A percentile compares a stretch with the other conserved stretches of the same genome.
phyloP scores from a whole-genome alignment of 495 filamentous ascomycete genomes.

The Neurospora sp. region DNA sequence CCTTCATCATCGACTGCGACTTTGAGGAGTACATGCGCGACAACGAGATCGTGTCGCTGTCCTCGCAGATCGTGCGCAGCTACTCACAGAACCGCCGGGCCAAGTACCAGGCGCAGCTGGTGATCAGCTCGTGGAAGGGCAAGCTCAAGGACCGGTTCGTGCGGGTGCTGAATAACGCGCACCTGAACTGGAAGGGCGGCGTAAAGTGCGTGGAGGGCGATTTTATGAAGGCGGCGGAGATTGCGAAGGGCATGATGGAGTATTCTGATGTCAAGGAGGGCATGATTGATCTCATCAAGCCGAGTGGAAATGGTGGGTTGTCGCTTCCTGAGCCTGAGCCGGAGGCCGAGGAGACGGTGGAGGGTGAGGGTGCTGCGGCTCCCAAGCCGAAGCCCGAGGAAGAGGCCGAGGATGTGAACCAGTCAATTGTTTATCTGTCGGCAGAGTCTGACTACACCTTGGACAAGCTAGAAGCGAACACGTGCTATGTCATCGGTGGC shows the following conservation, averaged over 20 bases:
- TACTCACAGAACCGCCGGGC: conserved; percentile 78
- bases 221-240: conserved; percentile 51
- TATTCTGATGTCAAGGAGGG: conserved; percentile 35
- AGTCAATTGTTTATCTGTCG: conserved; percentile 68
- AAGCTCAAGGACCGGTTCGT: conserved; percentile 71
- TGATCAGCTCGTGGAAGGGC: conserved; percentile 66
- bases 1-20: conserved; percentile 80
- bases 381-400: conserved; percentile 14
- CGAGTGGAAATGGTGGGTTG: conserved; percentile 22
- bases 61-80: conserved; percentile 68
- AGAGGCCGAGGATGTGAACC: conserved; percentile 27
- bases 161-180: conserved; percentile 51
- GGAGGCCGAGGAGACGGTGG: conserved; percentile 3
- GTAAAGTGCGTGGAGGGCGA: conserved; percentile 60
- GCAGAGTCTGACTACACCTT: conserved; percentile 78
- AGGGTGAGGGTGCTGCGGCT: neutral
- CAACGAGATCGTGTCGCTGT: conserved; percentile 72
- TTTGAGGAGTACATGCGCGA: conserved; percentile 85
- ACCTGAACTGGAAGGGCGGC: conserved; percentile 65
- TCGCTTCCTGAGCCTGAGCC: conserved; percentile 19
- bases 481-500: conserved; percentile 86
- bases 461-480: conserved; percentile 67
- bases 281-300: conserved; percentile 43
- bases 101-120: conserved; percentile 54
- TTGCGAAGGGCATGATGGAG: conserved; percentile 51